These are phyloP conservation scores for Aegilops speltoides DNA, from an alignment of 176 grass and related monocot genomes.

Conservation along the genomic window DNA sequence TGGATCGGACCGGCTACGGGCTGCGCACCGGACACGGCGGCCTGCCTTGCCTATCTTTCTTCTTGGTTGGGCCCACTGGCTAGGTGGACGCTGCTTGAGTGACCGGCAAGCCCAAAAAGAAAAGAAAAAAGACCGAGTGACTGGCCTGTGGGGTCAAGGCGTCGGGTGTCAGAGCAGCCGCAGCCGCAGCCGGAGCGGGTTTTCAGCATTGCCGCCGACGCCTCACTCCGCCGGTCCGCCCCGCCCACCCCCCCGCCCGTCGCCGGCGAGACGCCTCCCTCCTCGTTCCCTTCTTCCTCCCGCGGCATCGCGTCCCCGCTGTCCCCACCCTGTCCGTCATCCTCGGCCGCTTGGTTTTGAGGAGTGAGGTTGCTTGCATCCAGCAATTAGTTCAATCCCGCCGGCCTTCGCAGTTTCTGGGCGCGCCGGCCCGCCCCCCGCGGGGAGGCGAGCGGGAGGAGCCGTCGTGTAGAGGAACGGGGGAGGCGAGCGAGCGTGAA, in stretches of 20 bases:
- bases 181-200: not conserved
- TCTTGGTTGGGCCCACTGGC: not conserved
- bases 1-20: no score
- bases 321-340: not conserved
- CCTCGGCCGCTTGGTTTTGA: not conserved
- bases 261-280: not conserved
- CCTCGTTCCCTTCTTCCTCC: not conserved
- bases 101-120: no score
- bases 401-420: not conserved
- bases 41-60: not conserved
- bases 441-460: not conserved
- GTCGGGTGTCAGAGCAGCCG: not conserved
- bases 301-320: not conserved
- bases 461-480: not conserved
- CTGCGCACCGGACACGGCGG: no score
- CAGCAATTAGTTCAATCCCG: not conserved
- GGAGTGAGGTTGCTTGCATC: not conserved
- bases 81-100: not conserved
- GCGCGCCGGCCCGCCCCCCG: no score
- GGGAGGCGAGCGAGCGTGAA: slow-evolving; percentile 5
- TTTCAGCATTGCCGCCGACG: not conserved
- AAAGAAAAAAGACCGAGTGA: not conserved
- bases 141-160: not conserved
- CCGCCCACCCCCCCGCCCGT: not conserved
- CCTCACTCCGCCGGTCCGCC: not conserved